phyloP scores from a whole-genome alignment of 208 protist genomes.

The Balamuthia mandrillaris region DNA sequence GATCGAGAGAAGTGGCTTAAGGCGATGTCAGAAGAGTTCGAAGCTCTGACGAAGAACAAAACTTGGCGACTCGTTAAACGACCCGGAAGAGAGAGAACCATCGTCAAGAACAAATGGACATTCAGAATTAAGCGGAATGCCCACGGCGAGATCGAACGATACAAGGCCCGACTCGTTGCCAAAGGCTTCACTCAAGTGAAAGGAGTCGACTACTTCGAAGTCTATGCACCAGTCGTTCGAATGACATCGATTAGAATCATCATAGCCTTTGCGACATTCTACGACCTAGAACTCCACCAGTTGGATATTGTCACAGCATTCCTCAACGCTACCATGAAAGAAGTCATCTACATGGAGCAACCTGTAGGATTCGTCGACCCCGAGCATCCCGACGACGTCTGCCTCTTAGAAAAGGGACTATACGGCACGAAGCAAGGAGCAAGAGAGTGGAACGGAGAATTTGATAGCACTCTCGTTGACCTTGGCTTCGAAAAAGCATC shows the following conservation, averaged over 20 bases:
- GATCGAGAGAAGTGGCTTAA: not conserved
- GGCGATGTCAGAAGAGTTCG: not conserved
- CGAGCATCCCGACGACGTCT: not conserved
- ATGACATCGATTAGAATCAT: no score
- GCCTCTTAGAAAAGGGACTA: not conserved
- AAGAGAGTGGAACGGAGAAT: not conserved
- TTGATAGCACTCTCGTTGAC: not conserved
- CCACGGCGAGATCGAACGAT: not conserved
- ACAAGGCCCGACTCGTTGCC: not conserved
- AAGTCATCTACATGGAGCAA: not conserved
- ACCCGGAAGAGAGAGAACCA: not conserved
- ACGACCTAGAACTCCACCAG: not conserved
- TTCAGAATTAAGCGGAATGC: constrained; percentile 1
- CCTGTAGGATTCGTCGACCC: not conserved
- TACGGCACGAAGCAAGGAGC: not conserved
- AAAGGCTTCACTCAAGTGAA: not conserved
- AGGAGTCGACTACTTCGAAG: not conserved
- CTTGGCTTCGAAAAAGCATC: not conserved
- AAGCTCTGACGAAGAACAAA: not conserved
- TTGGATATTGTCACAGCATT: not conserved
- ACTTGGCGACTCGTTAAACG: not conserved
- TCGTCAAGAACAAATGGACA: not conserved
- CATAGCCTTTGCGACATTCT: not conserved
- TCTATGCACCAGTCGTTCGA: not conserved
- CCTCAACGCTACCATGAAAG: not conserved